These are phyloP conservation scores for Pichia insulana DNA, from an alignment of 805 yeast genomes.

Conservation along the genomic window DNA sequence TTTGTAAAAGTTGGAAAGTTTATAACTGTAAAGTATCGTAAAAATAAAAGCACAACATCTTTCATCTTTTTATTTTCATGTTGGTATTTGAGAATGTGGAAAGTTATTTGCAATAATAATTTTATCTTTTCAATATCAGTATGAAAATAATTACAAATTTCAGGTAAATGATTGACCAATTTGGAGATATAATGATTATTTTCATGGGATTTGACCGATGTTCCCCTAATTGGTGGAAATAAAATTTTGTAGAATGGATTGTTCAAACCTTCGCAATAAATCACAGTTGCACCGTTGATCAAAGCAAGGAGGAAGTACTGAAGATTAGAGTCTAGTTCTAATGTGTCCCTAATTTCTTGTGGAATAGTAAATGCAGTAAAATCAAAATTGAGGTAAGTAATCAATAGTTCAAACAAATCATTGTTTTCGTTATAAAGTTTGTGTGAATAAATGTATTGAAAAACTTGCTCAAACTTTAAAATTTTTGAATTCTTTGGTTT, in stretches of 20 bases:
- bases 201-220: constrained; percentile 1
- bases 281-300: constrained; percentile 32
- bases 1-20: constrained; percentile 7
- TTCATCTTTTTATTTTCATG: constrained; percentile 1
- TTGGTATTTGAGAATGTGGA: neutral
- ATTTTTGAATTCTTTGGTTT: constrained; percentile 13
- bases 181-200: constrained; percentile 13
- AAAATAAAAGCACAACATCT: constrained; percentile 3
- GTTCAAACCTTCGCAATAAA: constrained; percentile 22
- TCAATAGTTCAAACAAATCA: constrained; percentile 31
- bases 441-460: constrained; percentile 28
- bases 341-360: constrained; percentile 22
- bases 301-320: constrained; percentile 32
- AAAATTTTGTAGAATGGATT: constrained; percentile 15
- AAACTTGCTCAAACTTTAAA: constrained; percentile 18
- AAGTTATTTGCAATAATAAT: constrained; percentile 3
- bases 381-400: constrained; percentile 38
- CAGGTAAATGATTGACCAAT: constrained; percentile 9
- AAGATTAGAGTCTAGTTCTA: constrained; percentile 19
- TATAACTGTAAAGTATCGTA: constrained; percentile 5
- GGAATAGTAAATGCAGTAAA: constrained; percentile 29
- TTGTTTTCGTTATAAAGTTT: constrained; percentile 26
- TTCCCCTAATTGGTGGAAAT: constrained; percentile 11
- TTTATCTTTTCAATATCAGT: constrained; percentile 12
- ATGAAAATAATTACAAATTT: constrained; percentile 9